phyloP scores from a whole-genome alignment of 345 rosid genomes.

The Pugionium cornutum region DNA sequence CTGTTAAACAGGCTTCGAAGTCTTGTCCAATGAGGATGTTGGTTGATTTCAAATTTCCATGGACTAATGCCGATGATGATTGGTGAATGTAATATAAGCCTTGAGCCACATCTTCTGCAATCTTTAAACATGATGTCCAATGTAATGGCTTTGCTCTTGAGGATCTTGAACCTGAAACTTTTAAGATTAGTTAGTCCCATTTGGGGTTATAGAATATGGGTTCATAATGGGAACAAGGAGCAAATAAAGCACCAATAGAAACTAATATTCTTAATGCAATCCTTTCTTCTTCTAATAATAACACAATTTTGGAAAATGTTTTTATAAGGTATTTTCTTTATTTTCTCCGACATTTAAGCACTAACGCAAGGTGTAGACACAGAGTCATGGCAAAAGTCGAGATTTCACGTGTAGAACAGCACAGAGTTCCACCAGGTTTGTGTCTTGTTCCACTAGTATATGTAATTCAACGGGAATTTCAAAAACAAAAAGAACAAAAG shows the following conservation, averaged over 20 bases:
- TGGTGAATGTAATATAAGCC: conserved; percentile 92
- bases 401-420: conserved; percentile 42
- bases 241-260: conserved; percentile 13
- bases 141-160: conserved; percentile 86
- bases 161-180: conserved; percentile 75
- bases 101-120: conserved; percentile 94
- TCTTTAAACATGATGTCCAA: conserved; percentile 96
- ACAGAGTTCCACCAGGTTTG: conserved; percentile 37
- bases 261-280: conserved; percentile 33
- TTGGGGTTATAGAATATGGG: neutral
- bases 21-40: conserved; percentile 87
- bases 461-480: conserved; percentile 3
- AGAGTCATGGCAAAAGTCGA: conserved; percentile 36
- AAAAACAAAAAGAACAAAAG: conserved; percentile 25
- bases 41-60: conserved; percentile 84
- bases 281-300: neutral
- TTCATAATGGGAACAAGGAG: conserved; percentile 14
- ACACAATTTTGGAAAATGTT: neutral
- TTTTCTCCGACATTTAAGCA: conserved; percentile 22
- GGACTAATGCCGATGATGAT: conserved; percentile 71
- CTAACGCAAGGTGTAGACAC: conserved; percentile 33
- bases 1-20: conserved; percentile 91
- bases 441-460: conserved; percentile 34
- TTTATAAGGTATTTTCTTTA: neutral
- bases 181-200: conserved; percentile 8